Percentiles rank a stretch among this genome's conserved stretches.
These are phyloP conservation scores for Ogataea ganodermae DNA, from an alignment of 805 yeast species.

Conservation along the genomic window DNA sequence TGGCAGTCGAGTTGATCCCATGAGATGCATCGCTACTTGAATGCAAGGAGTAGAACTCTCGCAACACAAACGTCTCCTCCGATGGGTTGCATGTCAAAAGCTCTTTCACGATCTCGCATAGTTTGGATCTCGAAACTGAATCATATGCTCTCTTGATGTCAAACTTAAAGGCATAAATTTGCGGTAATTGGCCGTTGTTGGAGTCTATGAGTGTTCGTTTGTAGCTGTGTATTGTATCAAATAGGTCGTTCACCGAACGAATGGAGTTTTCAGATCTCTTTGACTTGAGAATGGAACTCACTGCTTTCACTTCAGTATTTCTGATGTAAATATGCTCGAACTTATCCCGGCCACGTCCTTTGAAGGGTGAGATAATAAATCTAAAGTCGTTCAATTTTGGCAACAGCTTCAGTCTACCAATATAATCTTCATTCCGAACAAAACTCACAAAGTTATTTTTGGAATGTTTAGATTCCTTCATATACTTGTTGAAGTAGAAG, in stretches of 20 bases:
- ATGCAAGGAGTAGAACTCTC: not conserved
- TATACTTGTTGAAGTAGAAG: slow-evolving; percentile 42
- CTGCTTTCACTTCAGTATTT: slow-evolving; percentile 45
- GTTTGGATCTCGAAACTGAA: slow-evolving; percentile 52
- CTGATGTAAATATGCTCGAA: slow-evolving; percentile 38
- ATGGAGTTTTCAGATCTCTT: slow-evolving; percentile 16
- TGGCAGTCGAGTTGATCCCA: not conserved
- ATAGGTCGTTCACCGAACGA: slow-evolving; percentile 48
- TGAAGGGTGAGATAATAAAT: slow-evolving; percentile 56
- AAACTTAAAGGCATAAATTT: slow-evolving; percentile 59
- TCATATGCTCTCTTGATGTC: slow-evolving; percentile 83
- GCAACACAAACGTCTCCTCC: slow-evolving; percentile 11
- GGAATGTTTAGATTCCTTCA: slow-evolving; percentile 28
- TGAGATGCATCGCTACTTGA: not conserved
- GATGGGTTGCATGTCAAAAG: slow-evolving; percentile 22
- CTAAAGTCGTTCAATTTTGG: slow-evolving; percentile 67
- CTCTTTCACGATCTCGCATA: slow-evolving; percentile 17
- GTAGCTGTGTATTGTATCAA: slow-evolving; percentile 40
- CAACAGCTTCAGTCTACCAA: slow-evolving; percentile 50
- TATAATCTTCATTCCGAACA: slow-evolving; percentile 28
- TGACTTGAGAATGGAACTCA: slow-evolving; percentile 38
- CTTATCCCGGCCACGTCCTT: slow-evolving; percentile 37
- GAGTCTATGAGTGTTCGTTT: slow-evolving; percentile 29
- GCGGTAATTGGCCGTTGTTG: slow-evolving; percentile 33
- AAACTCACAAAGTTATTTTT: slow-evolving; percentile 21